These are phyloP conservation scores for Clarkia xantiana DNA, from an alignment of 345 rosid genomes.

Conservation along the genomic window DNA sequence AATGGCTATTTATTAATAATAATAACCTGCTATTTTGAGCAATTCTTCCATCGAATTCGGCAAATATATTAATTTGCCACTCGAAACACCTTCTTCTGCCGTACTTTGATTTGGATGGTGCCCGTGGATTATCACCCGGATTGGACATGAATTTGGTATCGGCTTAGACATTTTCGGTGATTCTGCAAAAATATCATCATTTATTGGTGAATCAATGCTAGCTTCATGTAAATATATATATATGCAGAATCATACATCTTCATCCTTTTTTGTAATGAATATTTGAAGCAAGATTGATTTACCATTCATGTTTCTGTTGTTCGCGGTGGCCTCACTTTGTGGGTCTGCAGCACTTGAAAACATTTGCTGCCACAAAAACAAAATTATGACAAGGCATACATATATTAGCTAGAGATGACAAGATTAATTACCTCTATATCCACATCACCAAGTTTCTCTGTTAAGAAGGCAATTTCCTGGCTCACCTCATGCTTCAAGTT, in stretches of 20 bases:
- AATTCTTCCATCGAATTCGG: slow-evolving; percentile 59
- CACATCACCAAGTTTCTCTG: slow-evolving; percentile 27
- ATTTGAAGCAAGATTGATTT: neutral
- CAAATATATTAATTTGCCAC: slow-evolving; percentile 55
- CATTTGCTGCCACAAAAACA: slow-evolving; percentile 26
- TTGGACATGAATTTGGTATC: slow-evolving; percentile 14
- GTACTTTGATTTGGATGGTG: slow-evolving; percentile 38
- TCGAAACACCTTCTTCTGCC: slow-evolving; percentile 7
- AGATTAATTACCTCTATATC: slow-evolving; percentile 34
- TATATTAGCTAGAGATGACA: neutral
- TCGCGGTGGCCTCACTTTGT: slow-evolving; percentile 14
- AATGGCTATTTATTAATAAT: no score
- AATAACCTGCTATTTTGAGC: slow-evolving; percentile 57
- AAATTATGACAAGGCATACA: slow-evolving; percentile 3
- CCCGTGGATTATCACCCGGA: slow-evolving; percentile 63
- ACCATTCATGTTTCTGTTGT: slow-evolving; percentile 35
- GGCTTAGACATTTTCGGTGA: slow-evolving; percentile 5
- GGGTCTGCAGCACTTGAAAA: slow-evolving; percentile 27
- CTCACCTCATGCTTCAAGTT: slow-evolving; percentile 37
- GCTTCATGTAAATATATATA: no score
- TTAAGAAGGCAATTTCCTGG: slow-evolving; percentile 41
- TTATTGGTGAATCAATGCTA: no score
- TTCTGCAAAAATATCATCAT: slow-evolving; percentile 19
- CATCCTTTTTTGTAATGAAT: no score
- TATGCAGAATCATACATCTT: no score